Evolutionary conservation across 139 green algal genomes (phyloP).

Genomic region (Closterium sp.): DNA sequence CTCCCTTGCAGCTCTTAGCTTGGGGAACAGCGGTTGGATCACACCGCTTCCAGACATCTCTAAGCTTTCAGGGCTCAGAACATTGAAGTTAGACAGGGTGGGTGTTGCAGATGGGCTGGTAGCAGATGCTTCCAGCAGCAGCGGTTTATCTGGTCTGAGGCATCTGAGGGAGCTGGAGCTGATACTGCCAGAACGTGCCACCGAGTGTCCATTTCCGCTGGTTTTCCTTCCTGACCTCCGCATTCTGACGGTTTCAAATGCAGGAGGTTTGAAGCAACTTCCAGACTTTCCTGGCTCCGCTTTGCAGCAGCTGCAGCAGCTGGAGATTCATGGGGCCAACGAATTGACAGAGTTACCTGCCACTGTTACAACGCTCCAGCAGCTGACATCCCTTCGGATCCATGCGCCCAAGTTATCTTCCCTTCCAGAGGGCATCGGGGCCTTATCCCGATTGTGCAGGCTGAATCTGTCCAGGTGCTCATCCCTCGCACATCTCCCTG

Average conservation of each 20-base stretch:
- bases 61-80: background rate
- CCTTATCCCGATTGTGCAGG: background rate
- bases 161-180: background rate
- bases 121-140: background rate
- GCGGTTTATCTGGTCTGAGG: background rate
- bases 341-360: background rate
- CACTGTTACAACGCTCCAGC: background rate
- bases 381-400: background rate
- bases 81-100: background rate
- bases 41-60: background rate
- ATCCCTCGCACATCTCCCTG: background rate
- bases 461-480: background rate
- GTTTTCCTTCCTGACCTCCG: background rate
- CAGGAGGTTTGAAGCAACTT: background rate
- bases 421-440: background rate
- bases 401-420: background rate
- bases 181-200: background rate
- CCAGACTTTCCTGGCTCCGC: background rate
- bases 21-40: background rate
- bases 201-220: background rate
- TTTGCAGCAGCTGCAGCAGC: background rate
- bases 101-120: background rate
- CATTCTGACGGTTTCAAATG: background rate
- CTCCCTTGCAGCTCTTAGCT: background rate
- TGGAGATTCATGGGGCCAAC: background rate